Evolutionary conservation across 306 rosid genomes (phyloP), one percentile per base, ranked within the genome.

Genomic region (Prunus campanulata): DNA sequence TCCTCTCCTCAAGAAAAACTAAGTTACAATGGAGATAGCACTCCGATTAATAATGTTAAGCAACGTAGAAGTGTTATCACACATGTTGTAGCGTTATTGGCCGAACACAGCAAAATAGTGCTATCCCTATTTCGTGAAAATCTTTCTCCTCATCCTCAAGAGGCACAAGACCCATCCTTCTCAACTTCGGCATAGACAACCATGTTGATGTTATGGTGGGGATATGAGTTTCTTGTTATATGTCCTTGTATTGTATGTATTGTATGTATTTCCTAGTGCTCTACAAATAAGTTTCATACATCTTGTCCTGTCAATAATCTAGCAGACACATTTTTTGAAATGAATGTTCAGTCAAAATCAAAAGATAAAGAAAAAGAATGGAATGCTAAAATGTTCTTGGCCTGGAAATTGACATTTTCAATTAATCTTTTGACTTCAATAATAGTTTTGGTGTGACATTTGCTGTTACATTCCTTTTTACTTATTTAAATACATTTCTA

Each of bases 341-440:
- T 80, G 75, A 74, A 85, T 81, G 91, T 83, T 73, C 12, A 59
- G 89, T 88, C 86, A 72, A 82, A 79, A 77, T 88, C 86, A 82
- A 68, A 68, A 59, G 46, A 44, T 30, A 82, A 72, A 73, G 27
- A 12, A 71, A 25, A 3, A 1, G 19, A 55, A 67, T 74, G 57
- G 71, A 65, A 55, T 78, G 68, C 73, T 76, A 59, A n/a, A 57
- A 27, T 48, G 68, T 78, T 75, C 65, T 42, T 61, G 66, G 83
- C 84, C 71, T 76, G 42, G 12, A 39, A 18, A 27, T 54, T 39
- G 51, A 18, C 56, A 42, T 42, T 24, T 35, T 57, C 77, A 44
- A 42, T 57, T 13, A 3, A 12, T 25, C 16, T 60, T 25, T 5
- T 15, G 61, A 32, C 22, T 30, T 57, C 29, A 56, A 24, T 52